Conservation (phyloP, 1,284 basidiomycete genomes). For the Meripilus lineatus region DNA sequence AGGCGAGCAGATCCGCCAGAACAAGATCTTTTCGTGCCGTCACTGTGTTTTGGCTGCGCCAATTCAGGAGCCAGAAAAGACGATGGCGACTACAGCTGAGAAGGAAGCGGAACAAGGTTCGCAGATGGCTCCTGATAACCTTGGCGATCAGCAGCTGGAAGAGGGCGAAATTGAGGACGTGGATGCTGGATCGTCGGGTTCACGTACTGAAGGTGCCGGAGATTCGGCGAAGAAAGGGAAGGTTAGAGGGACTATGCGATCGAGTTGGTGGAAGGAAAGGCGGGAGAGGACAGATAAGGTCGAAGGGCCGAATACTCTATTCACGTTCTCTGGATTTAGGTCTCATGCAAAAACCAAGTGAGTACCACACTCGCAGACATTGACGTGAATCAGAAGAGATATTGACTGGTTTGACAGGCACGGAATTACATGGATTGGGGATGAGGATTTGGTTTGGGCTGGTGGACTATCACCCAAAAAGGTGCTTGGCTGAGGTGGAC, state of each 20-base stretch:
- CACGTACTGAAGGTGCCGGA: not conserved
- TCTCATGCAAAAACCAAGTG: constrained; percentile 59
- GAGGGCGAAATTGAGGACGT: constrained; percentile 3
- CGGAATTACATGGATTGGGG: constrained; percentile 24
- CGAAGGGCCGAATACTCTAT: constrained; percentile 21
- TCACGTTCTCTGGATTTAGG: constrained; percentile 49
- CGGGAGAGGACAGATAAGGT: constrained; percentile 1
- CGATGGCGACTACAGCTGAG: too few relatives aligned
- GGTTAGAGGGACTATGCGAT: constrained; percentile 1
- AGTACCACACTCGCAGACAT: constrained; percentile 18
- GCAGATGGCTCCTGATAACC: too few relatives aligned
- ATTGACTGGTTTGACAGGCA: constrained; percentile 22
- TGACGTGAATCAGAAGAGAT: not conserved
- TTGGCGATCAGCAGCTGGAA: not conserved
- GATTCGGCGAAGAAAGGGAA: not conserved
- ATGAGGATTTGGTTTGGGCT: constrained; percentile 30
- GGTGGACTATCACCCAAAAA: too few relatives aligned
- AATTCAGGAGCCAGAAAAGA: too few relatives aligned
- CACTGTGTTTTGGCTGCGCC: constrained; percentile 37
- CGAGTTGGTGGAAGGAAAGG: not conserved
- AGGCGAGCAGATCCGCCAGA: constrained; percentile 22
- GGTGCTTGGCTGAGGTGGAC: too few relatives aligned
- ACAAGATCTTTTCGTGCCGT: constrained; percentile 45
- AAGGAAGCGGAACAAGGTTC: constrained; percentile 1
- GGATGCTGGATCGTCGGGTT: not conserved